phyloP scores from a whole-genome alignment of 1,139 yeast genomes.

The Yamadazyma kanchanaburiensis region DNA sequence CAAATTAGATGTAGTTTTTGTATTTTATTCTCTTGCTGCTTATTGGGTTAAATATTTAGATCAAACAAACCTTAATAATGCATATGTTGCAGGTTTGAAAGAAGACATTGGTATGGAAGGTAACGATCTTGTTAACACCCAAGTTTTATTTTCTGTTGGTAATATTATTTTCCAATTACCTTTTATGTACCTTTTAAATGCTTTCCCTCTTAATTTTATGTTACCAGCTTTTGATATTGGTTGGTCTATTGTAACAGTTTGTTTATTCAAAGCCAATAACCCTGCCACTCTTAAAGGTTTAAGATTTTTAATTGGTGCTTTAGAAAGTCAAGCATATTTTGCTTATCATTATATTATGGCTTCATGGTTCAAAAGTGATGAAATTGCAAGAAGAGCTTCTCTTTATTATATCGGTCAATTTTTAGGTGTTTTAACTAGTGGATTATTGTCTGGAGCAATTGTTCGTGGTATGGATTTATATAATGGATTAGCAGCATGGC shows the following conservation, averaged over 20 bases:
- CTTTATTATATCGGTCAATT: constrained; percentile 59
- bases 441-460: constrained; percentile 62
- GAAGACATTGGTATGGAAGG: constrained; percentile 59
- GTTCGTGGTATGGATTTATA: constrained; percentile 44
- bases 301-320: constrained; percentile 59
- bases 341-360: constrained; percentile 62
- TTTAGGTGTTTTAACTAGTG: constrained; percentile 60
- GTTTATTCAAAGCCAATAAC: constrained; percentile 44
- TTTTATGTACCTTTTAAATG: constrained; percentile 41
- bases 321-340: constrained; percentile 60
- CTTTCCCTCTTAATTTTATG: constrained; percentile 52
- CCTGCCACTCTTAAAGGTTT: constrained; percentile 52
- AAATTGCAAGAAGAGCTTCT: constrained; percentile 58
- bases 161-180: constrained; percentile 55
- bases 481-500: constrained; percentile 59
- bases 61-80: constrained; percentile 56
- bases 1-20: constrained; percentile 60
- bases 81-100: constrained; percentile 66
- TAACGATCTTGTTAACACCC: constrained; percentile 63
- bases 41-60: constrained; percentile 74
- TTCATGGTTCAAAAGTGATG: constrained; percentile 55
- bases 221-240: constrained; percentile 57
- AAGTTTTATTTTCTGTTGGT: constrained; percentile 57
- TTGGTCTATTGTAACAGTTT: constrained; percentile 67
- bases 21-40: constrained; percentile 57